phyloP scores from a whole-genome alignment of 148 eudicot species.

The Drosera capensis region DNA sequence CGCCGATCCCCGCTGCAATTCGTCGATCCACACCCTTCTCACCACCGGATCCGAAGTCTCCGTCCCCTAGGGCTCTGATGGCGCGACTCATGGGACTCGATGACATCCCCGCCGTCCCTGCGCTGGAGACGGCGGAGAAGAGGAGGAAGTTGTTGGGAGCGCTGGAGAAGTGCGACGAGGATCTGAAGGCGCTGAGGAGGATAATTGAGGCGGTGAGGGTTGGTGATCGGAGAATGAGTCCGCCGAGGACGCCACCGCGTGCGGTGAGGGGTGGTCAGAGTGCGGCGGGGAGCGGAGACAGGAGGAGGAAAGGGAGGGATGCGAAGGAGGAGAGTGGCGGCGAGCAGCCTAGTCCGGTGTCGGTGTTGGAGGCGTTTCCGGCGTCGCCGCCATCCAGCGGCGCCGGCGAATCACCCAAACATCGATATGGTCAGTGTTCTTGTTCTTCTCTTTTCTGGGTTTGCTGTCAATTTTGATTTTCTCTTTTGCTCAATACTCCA shows the following conservation, averaged over 20 bases:
- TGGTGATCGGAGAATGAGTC: not conserved
- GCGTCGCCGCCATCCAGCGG: too few relatives aligned
- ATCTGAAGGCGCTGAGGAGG: conserved; percentile 33
- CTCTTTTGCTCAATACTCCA: too few relatives aligned
- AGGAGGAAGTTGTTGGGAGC: conserved; percentile 41
- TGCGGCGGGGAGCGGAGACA: not conserved
- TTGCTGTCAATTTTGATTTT: too few relatives aligned
- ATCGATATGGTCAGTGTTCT: too few relatives aligned
- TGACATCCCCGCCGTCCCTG: conserved; percentile 2
- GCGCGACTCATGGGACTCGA: conserved; percentile 34
- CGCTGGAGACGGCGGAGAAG: conserved; percentile 29
- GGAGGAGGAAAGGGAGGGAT: too few relatives aligned
- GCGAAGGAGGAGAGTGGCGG: conserved; percentile 4
- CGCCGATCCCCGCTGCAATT: conserved; percentile 34
- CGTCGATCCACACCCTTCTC: conserved; percentile 9
- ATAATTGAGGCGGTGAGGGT: conserved; percentile 29
- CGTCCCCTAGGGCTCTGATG: conserved; percentile 14
- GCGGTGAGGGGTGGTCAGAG: conserved; percentile 4
- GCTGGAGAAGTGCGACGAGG: conserved; percentile 66
- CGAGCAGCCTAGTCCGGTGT: conserved; percentile 37
- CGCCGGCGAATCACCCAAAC: too few relatives aligned
- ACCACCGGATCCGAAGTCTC: conserved; percentile 9
- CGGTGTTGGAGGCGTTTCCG: conserved; percentile 23
- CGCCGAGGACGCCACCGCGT: conserved; percentile 5
- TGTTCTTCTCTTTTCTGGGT: too few relatives aligned